Evolutionary conservation across 176 grass and related monocot genomes (phyloP).

Genomic region (Rhynchospora pubera): DNA sequence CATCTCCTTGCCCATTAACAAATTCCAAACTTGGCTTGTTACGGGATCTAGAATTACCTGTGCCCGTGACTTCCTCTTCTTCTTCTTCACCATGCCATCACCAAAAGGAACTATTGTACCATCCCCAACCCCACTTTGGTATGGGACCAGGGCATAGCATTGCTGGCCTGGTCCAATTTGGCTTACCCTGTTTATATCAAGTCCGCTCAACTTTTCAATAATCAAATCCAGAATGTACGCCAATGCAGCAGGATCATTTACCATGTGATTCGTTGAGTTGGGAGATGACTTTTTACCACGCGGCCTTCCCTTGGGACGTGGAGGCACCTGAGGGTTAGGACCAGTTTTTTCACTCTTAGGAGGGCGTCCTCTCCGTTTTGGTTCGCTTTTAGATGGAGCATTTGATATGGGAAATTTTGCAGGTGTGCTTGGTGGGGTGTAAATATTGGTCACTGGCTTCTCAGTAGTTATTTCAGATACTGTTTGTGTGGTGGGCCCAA

Average conservation of each 20-base stretch:
- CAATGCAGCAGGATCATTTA: constrained; percentile 17
- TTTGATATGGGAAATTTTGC: constrained; percentile 28
- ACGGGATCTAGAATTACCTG: constrained; percentile 67
- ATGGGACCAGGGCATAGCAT: constrained; percentile 43
- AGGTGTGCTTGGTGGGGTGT: constrained; percentile 28
- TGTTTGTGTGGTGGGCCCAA: constrained; percentile 19
- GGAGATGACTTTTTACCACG: not conserved
- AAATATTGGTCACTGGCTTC: constrained; percentile 28
- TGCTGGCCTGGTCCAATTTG: constrained; percentile 7
- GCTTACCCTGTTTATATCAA: constrained; percentile 29
- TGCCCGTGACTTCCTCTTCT: constrained; percentile 41
- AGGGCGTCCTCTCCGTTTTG: constrained; percentile 33
- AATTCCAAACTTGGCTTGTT: constrained; percentile 71
- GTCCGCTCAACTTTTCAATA: constrained; percentile 45
- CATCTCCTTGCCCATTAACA: constrained; percentile 58
- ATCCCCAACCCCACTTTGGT: constrained; percentile 26
- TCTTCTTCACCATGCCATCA: constrained; percentile 32
- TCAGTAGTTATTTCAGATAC: constrained; percentile 22
- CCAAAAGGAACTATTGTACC: constrained; percentile 52
- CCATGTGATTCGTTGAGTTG: not conserved
- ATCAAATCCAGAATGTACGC: constrained; percentile 36
- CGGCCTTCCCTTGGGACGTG: not conserved
- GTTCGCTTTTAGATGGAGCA: constrained; percentile 19
- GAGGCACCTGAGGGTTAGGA: constrained; percentile 13
- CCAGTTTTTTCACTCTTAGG: constrained; percentile 20